A percentile compares a stretch with the other conserved stretches of the same genome.
These are phyloP conservation scores for Zasmidium angulare DNA, from an alignment of 2,329 filamentous ascomycete genomes.

Conservation along the genomic window DNA sequence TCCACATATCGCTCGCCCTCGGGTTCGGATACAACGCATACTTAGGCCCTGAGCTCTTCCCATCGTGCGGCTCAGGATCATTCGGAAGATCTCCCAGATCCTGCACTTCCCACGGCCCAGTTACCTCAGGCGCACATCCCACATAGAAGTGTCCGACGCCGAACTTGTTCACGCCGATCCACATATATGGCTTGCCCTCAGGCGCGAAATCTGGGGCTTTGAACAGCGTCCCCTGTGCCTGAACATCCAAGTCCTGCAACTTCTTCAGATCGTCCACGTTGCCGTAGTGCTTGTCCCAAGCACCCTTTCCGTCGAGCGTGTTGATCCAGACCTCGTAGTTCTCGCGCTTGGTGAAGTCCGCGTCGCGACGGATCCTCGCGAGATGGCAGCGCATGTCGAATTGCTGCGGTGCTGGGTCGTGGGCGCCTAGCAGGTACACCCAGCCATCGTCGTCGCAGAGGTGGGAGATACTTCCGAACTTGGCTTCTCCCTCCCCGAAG, in stretches of 20 bases:
- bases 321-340: slow-evolving; percentile 10
- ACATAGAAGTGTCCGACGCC: slow-evolving; percentile 1
- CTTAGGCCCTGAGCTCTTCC: slow-evolving; percentile 4
- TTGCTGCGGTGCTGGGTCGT: neutral
- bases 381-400: slow-evolving; percentile 7
- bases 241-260: slow-evolving; percentile 4
- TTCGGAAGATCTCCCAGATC: slow-evolving; percentile 7
- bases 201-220: slow-evolving; percentile 1
- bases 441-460: slow-evolving; percentile 8
- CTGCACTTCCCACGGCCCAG: slow-evolving; percentile 6
- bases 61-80: slow-evolving; percentile 5
- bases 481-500: slow-evolving; percentile 2
- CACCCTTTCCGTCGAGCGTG: slow-evolving; percentile 3
- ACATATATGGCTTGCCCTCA: slow-evolving; percentile 4
- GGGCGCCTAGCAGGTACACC: slow-evolving; percentile 3
- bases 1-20: slow-evolving; percentile 3
- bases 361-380: slow-evolving; percentile 4
- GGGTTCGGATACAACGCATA: slow-evolving; percentile 8
- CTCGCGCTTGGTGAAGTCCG: slow-evolving; percentile 9
- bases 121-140: neutral
- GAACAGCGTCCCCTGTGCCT: slow-evolving; percentile 5
- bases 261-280: neutral
- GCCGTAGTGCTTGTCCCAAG: neutral
- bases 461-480: slow-evolving; percentile 6
- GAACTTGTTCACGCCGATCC: slow-evolving; percentile 10